Percentiles rank a stretch among this genome's conserved stretches.
These are phyloP conservation scores for Byssoonygena ceratinophila DNA, from an alignment of 2,329 filamentous ascomycete genomes.

Conservation along the genomic window DNA sequence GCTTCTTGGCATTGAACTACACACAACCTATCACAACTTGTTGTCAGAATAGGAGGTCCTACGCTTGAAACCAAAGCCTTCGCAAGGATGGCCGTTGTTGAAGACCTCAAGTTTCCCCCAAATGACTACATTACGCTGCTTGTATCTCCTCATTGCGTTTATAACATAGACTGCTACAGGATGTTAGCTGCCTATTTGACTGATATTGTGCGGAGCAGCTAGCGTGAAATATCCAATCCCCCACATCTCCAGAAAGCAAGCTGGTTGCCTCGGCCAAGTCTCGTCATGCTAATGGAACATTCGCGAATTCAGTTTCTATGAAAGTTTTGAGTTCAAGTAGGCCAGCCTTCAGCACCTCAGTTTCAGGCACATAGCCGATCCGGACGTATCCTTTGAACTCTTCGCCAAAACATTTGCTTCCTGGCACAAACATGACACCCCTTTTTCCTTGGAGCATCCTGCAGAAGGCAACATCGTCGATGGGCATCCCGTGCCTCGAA, in stretches of 20 bases:
- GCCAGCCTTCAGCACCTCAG: slow-evolving; percentile 55
- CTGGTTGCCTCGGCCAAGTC: not conserved
- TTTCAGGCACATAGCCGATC: slow-evolving; percentile 65
- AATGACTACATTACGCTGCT: too few relatives aligned
- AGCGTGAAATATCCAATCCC: not conserved
- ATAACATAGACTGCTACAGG: too few relatives aligned
- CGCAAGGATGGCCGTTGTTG: not conserved
- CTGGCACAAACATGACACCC: slow-evolving; percentile 66
- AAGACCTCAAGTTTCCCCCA: too few relatives aligned
- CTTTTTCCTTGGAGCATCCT: slow-evolving; percentile 55
- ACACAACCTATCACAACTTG: too few relatives aligned
- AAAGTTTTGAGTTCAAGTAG: slow-evolving; percentile 47
- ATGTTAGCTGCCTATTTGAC: too few relatives aligned
- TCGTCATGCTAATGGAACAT: slow-evolving; percentile 1
- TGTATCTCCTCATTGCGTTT: not conserved
- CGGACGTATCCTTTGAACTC: slow-evolving; percentile 67
- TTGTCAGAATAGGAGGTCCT: too few relatives aligned
- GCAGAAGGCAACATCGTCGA: slow-evolving; percentile 59
- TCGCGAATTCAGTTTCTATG: slow-evolving; percentile 36
- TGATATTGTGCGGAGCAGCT: too few relatives aligned
- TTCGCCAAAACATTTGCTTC: slow-evolving; percentile 60
- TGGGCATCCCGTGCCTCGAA: slow-evolving; percentile 46
- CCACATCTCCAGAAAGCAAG: not conserved
- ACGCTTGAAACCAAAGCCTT: not conserved
- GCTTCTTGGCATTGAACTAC: slow-evolving; percentile 1